Base-by-base conservation (phyloP, 192 early-diverging fungal genomes). In the Gaertneriomyces sp. region DNA sequence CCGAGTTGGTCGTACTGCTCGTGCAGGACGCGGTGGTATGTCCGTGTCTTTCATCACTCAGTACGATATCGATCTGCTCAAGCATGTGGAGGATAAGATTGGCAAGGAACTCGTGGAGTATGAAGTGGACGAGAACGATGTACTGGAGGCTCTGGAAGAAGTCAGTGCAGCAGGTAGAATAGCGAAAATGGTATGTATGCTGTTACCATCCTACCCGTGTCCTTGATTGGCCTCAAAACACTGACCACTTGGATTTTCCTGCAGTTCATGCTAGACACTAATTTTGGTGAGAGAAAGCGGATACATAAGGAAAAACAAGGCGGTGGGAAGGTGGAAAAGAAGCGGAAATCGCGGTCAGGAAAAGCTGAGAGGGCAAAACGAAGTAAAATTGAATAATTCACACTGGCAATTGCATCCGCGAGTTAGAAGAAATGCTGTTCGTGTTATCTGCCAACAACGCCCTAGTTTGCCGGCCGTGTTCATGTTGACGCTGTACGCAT, bases 1-100 rank as follows among this genome's bases (percentile, higher is more conserved):
- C 73, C 83, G 98, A 40, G 94, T 99, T 5, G 98, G 98, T 54
- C 90, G 97, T 77, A 98, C 97, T 6, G 97, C 97, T 12, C 86
- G 98, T 78, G 98, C 98, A 1, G 66, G 98, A 9, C 72, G 91
- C 40, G 93, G 90, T 33, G 97, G 97, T 74, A 75, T 88, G 45
- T 88, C 97, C 5, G 60, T 99, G 19, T 91, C 94, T 0, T 83
- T 99, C 40, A 88, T 95, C 42, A 66, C 83, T 79, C 63, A 91
- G 83, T 62, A 90, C 14, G 81, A 99, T 69, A 85, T 98, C 46
- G 78, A 91, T 62, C 74, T 98, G 45, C 66, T 99, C 9, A 87
- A 92, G 25, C 91, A 92, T 61, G 95, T 99, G 53, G 98, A 99
- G 83, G 79, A 76, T 3, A 85, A 89, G 61, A 90, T 85, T 60